phyloP scores from a whole-genome alignment of 2,329 filamentous ascomycete genomes.

The Raffaelea ambrosiae region DNA sequence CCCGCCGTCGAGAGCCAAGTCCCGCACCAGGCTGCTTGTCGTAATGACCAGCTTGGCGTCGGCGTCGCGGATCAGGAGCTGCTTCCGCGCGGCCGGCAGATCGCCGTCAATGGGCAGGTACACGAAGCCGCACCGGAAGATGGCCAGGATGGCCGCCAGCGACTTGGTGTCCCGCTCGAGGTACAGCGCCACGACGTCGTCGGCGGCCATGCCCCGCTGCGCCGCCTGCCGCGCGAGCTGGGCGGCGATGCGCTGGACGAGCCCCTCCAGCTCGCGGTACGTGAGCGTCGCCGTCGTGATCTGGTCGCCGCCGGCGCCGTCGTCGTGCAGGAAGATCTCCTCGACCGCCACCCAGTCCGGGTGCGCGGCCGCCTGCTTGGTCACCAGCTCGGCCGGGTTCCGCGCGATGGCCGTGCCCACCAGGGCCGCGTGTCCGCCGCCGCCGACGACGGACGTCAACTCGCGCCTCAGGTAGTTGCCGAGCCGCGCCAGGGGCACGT shows the following conservation, averaged over 20 bases:
- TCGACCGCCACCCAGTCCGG: conserved; percentile 50
- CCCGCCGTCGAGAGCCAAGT: conserved; percentile 18
- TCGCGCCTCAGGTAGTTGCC: conserved; percentile 7
- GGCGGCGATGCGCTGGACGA: background rate
- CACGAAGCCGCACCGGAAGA: conserved; percentile 48
- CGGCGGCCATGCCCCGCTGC: conserved; percentile 34
- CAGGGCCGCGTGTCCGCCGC: background rate
- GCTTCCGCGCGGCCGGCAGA: conserved; percentile 48
- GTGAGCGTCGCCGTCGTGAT: background rate
- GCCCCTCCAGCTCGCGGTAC: background rate
- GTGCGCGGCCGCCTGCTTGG: conserved; percentile 32
- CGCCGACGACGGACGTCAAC: conserved; percentile 6
- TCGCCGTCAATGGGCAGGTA: conserved; percentile 52
- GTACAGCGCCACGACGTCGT: conserved; percentile 48
- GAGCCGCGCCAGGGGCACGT: conserved; percentile 9
- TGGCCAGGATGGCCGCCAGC: conserved; percentile 47
- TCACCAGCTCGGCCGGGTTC: conserved; percentile 20
- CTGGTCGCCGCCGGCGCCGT: conserved; percentile 13
- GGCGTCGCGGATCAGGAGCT: conserved; percentile 54
- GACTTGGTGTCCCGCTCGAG: conserved; percentile 58
- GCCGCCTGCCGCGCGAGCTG: background rate
- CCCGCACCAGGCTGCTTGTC: conserved; percentile 27
- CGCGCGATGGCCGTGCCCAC: conserved; percentile 6
- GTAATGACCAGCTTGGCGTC: conserved; percentile 40
- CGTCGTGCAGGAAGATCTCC: conserved; percentile 33